Evolutionary conservation across 2,329 filamentous ascomycete species (phyloP), one percentile per base, ranked within the genome.

Genomic region (Hypoxylon sp.): DNA sequence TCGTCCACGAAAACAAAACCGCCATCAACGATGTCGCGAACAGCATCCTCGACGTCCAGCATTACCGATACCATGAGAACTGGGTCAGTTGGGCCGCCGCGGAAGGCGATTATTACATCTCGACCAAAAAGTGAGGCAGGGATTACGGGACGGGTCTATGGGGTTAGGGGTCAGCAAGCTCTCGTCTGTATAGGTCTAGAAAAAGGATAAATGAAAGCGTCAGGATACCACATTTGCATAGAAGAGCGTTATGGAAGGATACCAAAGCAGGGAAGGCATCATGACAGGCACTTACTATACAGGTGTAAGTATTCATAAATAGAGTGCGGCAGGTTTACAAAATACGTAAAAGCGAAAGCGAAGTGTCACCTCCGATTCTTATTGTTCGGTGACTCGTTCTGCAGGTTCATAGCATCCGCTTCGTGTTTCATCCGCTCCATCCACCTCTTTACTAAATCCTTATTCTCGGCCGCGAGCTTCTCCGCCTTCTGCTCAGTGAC

Each of bases 11-110:
- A 53, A 90, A 91, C 70, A 92, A 94, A 78, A 92, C 91, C 74
- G 91, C 94, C 75, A 86, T 92, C 76, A 88, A 90, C 72, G 92
- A 97, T 73, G 92, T 94, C 55, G 92, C 92, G 13, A 78, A 73
- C 72, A 96, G 94, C 71, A 88, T 97, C 65, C 87, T 98, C 55
- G 88, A 92, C 39, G 93, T 96, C 68, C 87, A 92, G 77, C 84
- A 90, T 68, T 82, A 83, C 64, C 83, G 81, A 42, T 89, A 89
- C 70, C 85, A 86, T 44, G 89, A 91, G 75, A 85, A 84, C 11
- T 96, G 93, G 78, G 96, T 99, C 71, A 97, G 94, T 81, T 99
- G 96, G 96, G 95, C 93, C 13, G 91, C 92, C 72, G 89, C 91
- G 56, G 90, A 91, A 26, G 95, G 95, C 29, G 88, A 90, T 62